These are phyloP conservation scores for Orbilia quercus DNA, from an alignment of 2,329 filamentous ascomycete genomes.

Conservation along the genomic window DNA sequence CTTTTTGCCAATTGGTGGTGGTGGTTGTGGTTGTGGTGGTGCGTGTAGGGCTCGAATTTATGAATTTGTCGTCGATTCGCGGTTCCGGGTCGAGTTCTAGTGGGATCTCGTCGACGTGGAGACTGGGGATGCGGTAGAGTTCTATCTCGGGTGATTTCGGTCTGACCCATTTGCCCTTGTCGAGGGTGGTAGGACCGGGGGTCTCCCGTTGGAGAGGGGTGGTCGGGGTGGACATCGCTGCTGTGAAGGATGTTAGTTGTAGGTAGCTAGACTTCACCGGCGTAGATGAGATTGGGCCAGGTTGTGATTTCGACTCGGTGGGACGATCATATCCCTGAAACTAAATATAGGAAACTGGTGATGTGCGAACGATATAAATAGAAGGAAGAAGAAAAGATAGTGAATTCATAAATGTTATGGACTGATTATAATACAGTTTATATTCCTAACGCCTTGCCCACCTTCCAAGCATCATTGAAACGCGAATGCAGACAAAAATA, in stretches of 20 bases:
- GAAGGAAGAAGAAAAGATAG: constrained; percentile 1
- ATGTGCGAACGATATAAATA: not conserved
- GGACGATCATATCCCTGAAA: constrained; percentile 2
- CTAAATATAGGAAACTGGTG: not conserved
- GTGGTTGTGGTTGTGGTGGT: not conserved
- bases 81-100: not conserved
- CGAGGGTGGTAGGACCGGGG: constrained; percentile 10
- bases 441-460: constrained; percentile 33
- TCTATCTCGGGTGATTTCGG: not conserved
- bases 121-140: not conserved
- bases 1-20: not conserved
- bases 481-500: not conserved
- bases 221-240: constrained; percentile 25
- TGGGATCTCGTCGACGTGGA: not conserved
- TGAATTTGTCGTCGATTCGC: not conserved
- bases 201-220: constrained; percentile 3
- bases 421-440: constrained; percentile 38
- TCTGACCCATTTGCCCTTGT: constrained; percentile 31
- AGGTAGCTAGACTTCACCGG: not conserved
- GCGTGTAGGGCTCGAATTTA: not conserved
- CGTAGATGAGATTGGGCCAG: not conserved
- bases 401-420: constrained; percentile 12
- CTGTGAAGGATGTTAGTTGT: not conserved
- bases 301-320: not conserved
- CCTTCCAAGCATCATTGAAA: constrained; percentile 10